Conservation (phyloP, 257 asterid species). For the Salvia miltiorrhiza region DNA sequence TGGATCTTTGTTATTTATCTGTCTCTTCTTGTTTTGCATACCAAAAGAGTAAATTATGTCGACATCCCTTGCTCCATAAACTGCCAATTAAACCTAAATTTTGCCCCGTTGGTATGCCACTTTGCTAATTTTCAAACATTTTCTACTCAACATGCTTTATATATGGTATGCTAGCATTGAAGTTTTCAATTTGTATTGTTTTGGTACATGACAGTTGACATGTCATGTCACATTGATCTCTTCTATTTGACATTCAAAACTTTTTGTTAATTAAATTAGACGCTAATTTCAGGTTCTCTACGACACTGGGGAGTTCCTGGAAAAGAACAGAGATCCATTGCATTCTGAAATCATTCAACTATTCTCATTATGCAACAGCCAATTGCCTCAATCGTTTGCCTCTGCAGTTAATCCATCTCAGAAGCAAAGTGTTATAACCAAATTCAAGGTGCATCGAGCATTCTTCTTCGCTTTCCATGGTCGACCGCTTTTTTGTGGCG, state of each 20-base stretch:
- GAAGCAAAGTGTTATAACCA: constrained; percentile 73
- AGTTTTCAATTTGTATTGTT: background rate
- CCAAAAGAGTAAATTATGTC: background rate
- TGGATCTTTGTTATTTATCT: background rate
- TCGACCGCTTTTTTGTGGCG: background rate
- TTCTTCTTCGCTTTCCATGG: background rate
- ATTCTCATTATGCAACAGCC: constrained; percentile 58
- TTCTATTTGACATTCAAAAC: constrained; percentile 1
- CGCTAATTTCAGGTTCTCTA: constrained; percentile 29
- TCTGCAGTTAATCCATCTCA: constrained; percentile 32
- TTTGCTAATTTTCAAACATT: background rate
- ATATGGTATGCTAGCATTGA: background rate
- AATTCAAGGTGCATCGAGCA: constrained; percentile 60
- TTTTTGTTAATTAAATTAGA: background rate
- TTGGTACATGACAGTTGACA: background rate
- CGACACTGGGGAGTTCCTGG: constrained; percentile 76
- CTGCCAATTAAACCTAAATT: background rate
- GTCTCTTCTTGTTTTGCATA: background rate
- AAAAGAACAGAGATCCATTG: constrained; percentile 81
- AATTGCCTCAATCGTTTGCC: constrained; percentile 59
- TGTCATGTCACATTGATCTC: background rate
- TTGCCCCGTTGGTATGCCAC: background rate
- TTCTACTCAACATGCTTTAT: background rate
- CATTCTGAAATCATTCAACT: constrained; percentile 63
- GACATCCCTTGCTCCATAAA: background rate